Conservation (phyloP, 345 rosid species). For the Passiflora organensis region DNA sequence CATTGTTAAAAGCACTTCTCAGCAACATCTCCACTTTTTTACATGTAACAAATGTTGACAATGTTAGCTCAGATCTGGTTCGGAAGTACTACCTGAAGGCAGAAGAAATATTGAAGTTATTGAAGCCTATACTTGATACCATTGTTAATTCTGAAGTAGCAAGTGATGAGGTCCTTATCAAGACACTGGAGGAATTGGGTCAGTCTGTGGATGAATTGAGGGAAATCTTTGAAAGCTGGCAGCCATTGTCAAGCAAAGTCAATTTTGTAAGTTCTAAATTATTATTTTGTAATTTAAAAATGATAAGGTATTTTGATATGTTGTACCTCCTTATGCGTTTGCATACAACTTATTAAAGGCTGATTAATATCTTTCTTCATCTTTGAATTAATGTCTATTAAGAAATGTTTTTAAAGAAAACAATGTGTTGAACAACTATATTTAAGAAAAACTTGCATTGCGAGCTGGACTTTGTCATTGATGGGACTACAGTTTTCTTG, state of each 20-base stretch:
- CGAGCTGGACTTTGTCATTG: no score
- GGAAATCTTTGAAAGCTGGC: constrained; percentile 67
- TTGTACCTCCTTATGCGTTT: no score
- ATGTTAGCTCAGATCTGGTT: constrained; percentile 55
- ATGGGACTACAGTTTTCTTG: no score
- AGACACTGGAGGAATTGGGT: constrained; percentile 54
- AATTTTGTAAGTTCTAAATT: constrained; percentile 60
- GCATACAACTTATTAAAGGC: no score
- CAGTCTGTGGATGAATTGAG: constrained; percentile 61
- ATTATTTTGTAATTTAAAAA: constrained; percentile 1
- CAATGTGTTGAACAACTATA: no score
- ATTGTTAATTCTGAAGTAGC: constrained; percentile 50
- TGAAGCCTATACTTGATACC: constrained; percentile 68
- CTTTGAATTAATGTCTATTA: no score
- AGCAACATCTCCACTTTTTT: constrained; percentile 60
- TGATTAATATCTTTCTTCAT: no score
- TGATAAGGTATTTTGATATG: not conserved
- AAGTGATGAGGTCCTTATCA: constrained; percentile 52
- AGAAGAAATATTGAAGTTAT: constrained; percentile 71
- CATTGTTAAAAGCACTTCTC: constrained; percentile 58
- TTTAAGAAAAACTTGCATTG: no score
- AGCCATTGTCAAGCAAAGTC: constrained; percentile 70
- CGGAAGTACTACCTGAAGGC: constrained; percentile 57
- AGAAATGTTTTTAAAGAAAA: no score
- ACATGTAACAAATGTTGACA: constrained; percentile 51